These are phyloP conservation scores for Fraxinus albicans DNA, from an alignment of 305 asterid species.

Conservation along the genomic window DNA sequence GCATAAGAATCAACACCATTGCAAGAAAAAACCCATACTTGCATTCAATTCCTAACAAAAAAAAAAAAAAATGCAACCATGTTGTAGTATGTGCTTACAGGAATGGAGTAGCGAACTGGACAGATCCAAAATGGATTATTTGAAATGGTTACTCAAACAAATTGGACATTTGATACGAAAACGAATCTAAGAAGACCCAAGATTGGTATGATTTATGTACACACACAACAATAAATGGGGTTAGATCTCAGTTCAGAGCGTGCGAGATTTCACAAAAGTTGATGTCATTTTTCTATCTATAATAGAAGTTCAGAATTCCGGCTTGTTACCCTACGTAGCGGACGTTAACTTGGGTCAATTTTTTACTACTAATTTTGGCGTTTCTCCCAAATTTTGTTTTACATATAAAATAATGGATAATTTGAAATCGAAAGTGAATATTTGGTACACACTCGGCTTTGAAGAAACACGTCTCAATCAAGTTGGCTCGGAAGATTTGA, in stretches of 20 bases:
- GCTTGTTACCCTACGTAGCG: neutral
- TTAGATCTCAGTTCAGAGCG: neutral
- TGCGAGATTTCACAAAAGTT: neutral
- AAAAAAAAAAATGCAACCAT: constrained; percentile 14
- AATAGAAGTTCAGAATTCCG: neutral
- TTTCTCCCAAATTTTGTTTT: neutral
- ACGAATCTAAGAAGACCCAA: constrained; percentile 9
- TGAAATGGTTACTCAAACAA: neutral
- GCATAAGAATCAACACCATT: neutral
- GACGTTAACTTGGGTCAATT: neutral
- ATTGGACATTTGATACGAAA: constrained; percentile 3
- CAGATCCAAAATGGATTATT: constrained; percentile 34
- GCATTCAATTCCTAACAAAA: constrained; percentile 8
- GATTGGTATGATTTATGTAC: constrained; percentile 5
- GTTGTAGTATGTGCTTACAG: neutral
- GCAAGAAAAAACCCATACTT: neutral
- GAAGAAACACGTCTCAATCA: neutral
- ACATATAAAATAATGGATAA: neutral
- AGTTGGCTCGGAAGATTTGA: neutral
- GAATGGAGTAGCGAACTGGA: constrained; percentile 15
- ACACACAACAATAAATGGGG: neutral
- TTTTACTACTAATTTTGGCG: neutral
- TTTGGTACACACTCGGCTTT: neutral
- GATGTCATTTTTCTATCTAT: neutral
- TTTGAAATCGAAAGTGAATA: neutral